phyloP scores from a whole-genome alignment of 768 basidiomycete genomes.

The Trametes meyenii region DNA sequence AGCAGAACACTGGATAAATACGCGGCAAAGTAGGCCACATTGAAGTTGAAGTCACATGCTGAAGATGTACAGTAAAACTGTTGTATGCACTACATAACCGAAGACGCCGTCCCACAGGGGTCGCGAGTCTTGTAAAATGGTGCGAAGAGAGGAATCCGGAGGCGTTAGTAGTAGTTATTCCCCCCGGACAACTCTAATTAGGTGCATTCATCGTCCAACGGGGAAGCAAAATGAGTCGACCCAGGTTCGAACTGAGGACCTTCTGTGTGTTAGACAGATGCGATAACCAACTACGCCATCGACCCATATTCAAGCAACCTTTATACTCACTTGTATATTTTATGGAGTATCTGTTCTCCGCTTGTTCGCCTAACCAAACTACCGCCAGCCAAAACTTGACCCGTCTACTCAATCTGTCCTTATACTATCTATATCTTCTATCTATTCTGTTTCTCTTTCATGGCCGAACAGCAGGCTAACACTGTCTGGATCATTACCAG shows the following conservation, averaged over 20 bases:
- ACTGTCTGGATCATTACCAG: too few species aligned
- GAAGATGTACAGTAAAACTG: neutral
- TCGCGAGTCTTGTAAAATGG: neutral
- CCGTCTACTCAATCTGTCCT: too few species aligned
- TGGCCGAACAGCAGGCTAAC: too few species aligned
- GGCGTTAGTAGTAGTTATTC: neutral
- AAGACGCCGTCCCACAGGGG: neutral
- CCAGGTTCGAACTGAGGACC: conserved; percentile 73
- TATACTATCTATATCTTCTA: too few species aligned
- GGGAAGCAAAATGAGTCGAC: conserved; percentile 35
- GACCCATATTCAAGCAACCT: conserved; percentile 39
- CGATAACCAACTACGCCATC: conserved; percentile 85
- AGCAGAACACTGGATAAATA: neutral
- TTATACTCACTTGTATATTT: too few species aligned
- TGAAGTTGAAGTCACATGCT: neutral
- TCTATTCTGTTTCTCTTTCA: too few species aligned
- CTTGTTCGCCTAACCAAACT: too few species aligned
- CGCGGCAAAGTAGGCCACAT: neutral
- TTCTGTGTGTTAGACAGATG: conserved; percentile 85
- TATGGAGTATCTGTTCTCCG: too few species aligned
- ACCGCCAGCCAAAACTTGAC: too few species aligned
- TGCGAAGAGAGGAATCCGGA: neutral
- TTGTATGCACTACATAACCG: neutral
- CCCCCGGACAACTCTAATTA: too few species aligned
- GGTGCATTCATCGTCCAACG: too few species aligned